These are phyloP conservation scores for Coniosporium tulheliwenetii DNA, from an alignment of 2,329 filamentous ascomycete genomes.

Conservation along the genomic window DNA sequence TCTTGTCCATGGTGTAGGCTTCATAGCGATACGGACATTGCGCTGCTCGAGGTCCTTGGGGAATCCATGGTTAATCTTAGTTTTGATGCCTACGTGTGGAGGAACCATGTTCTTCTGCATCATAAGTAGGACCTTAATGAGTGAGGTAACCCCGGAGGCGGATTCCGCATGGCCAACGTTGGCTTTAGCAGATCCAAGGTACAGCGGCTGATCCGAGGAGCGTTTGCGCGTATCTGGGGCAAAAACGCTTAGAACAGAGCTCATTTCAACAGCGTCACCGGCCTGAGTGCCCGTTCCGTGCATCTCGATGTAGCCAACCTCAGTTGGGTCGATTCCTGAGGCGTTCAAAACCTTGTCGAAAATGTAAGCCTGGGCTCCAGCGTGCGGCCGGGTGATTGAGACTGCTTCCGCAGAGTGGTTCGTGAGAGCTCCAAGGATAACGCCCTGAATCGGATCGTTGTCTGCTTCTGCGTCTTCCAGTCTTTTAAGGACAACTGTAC, in stretches of 20 bases:
- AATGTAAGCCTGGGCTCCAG: conserved; percentile 20
- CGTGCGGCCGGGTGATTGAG: conserved; percentile 27
- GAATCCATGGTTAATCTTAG: conserved; percentile 10
- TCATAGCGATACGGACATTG: conserved; percentile 7
- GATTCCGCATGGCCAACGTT: conserved; percentile 21
- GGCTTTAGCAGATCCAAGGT: conserved; percentile 15
- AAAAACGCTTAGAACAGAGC: conserved; percentile 5
- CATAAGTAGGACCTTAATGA: conserved; percentile 21
- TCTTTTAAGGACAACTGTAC: conserved; percentile 16
- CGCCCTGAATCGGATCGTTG: conserved; percentile 17
- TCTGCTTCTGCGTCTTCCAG: conserved; percentile 17
- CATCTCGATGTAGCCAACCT: conserved; percentile 6
- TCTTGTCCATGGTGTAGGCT: conserved; percentile 3
- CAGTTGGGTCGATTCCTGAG: conserved; percentile 18
- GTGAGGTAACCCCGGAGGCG: conserved; percentile 13
- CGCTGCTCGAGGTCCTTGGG: conserved; percentile 8
- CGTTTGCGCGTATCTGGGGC: not conserved
- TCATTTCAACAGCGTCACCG: conserved; percentile 9
- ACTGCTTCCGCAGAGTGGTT: conserved; percentile 28
- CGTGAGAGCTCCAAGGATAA: conserved; percentile 17
- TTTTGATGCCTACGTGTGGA: conserved; percentile 12
- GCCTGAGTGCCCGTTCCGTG: conserved; percentile 13
- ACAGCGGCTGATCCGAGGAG: conserved; percentile 7
- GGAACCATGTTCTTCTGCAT: conserved; percentile 15
- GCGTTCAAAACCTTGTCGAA: conserved; percentile 20